Percentiles rank a stretch among this genome's conserved stretches.
Evolutionary conservation across 1,284 basidiomycete genomes (phyloP).

Genomic region (Apiotrichum siamense): DNA sequence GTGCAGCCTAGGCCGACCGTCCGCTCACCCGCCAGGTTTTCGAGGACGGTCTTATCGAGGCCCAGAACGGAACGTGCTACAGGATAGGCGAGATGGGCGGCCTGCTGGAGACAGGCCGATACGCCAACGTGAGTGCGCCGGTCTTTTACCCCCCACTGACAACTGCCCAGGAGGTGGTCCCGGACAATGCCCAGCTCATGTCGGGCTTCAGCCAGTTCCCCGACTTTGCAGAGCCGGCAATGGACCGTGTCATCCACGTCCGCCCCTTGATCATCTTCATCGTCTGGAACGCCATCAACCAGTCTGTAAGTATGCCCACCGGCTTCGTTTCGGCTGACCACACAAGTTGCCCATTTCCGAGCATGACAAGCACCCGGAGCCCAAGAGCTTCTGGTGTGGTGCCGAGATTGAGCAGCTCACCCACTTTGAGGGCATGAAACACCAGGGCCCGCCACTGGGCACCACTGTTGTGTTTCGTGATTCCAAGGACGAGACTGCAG

Average conservation of each 20-base stretch:
- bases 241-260: slow-evolving; percentile 54
- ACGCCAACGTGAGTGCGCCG: slow-evolving; percentile 18
- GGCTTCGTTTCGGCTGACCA: neutral
- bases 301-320: slow-evolving; percentile 56
- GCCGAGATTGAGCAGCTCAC: slow-evolving; percentile 61
- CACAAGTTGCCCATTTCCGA: slow-evolving; percentile 56
- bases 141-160: slow-evolving; percentile 3
- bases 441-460: slow-evolving; percentile 38
- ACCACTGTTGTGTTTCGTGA: slow-evolving; percentile 39
- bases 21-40: slow-evolving; percentile 57
- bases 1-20: neutral
- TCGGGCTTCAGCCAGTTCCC: slow-evolving; percentile 22
- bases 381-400: slow-evolving; percentile 68
- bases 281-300: slow-evolving; percentile 83
- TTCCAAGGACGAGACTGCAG: slow-evolving; percentile 11
- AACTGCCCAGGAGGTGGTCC: slow-evolving; percentile 20
- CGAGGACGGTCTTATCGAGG: slow-evolving; percentile 68
- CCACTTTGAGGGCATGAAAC: slow-evolving; percentile 51
- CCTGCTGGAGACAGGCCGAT: slow-evolving; percentile 29
- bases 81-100: slow-evolving; percentile 62
- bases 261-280: slow-evolving; percentile 73
- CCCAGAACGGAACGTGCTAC: slow-evolving; percentile 56
- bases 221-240: slow-evolving; percentile 17
- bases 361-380: slow-evolving; percentile 58
- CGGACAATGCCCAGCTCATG: slow-evolving; percentile 33